Base-by-base conservation (phyloP, 2,329 filamentous ascomycete species). In the Onygena corvina region DNA sequence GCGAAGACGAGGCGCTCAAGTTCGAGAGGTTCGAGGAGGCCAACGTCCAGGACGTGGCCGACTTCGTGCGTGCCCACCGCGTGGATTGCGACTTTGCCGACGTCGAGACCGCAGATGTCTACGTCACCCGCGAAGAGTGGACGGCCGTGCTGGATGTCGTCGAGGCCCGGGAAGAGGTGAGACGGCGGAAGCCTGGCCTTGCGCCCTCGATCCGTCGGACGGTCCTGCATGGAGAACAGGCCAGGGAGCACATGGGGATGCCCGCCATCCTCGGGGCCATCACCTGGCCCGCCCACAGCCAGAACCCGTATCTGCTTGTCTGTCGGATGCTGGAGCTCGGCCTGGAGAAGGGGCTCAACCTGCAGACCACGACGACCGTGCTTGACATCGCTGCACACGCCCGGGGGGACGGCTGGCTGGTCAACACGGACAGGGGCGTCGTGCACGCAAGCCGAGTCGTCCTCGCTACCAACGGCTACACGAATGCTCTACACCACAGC, bases 1-100 rank as follows among this genome's bases (percentile, higher is more conserved):
- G 34, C 34, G 34, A 38, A 23, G 34, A 38, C 34, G 34, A 38
- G 34, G 34, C 34, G 34, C 34, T 38, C 34, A 38, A 38, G 34
- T 38, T 38, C 34, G 34, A 38, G 34, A 38, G 34, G 34, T 11
- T 38, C 34, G 34, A 38, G 34, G 34, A 38, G 34, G 34, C 34
- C 18, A 38, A 38, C 12, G 16, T 38, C 16, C 34, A 38, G 34
- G 34, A 38, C 34, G 23, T 38, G 20, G 34, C 34, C 5, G 34
- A 23, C 23, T 38, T 38, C 23, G 34, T 38, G 34, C 34, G 34
- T 20, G 34, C 20, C 34, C 14, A 38, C 34, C 34, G 3, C 23
- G 34, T 38, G 11, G 34, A 38, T 38, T 38, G 34, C 34, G 34
- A 38, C 16, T 38, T 38, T 38, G 34, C 34, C 34, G 12, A 38